Evolutionary conservation across 306 rosid species (phyloP), one percentile per base, ranked within the genome.

Genomic region (Medicago ruthenica): DNA sequence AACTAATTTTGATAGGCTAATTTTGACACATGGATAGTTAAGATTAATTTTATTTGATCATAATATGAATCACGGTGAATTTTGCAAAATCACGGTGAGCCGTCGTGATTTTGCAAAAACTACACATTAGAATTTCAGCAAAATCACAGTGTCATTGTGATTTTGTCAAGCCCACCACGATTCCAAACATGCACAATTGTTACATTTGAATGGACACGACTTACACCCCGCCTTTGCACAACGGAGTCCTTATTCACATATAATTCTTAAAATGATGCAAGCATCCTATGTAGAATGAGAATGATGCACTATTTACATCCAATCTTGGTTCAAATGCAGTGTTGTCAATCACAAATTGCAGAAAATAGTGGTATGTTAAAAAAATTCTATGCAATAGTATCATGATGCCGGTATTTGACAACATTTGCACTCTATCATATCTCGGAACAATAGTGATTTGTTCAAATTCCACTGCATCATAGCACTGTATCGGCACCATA

Each of bases 241-340:
- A 50, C 7, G 57, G 8, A 50, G 20, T n/a, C 21, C 18, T 14
- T n/a, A 16, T 50, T 0, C 17, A 50, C 57, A 15, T 15, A 7
- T 2, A 50, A n/a, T n/a, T 50, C 10, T 48, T 48, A 15, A 50
- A 50, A n/a, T n/a, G 57, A 48, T 58, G 36, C 9, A 20, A 37
- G 54, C 55, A 51, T 67, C 31, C 24, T 31, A 12, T 11, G 40
- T 3, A 47, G 48, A 73, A 54, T 54, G 54, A 65, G 62, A 37
- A 50, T 0, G n/a, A 16, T 34, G 54, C 44, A 59, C 3, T 22
- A 36, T 37, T 48, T 27, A 27, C 54, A 42, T 45, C 16, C 21
- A 64, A 14, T 16, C 54, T 73, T 53, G 54, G 18, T 51, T 73
- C 79, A 39, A 62, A 64, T 45, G 5, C n/a, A 45, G 51, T 45